A percentile compares a stretch with the other conserved stretches of the same genome.
These are phyloP conservation scores for Acacia pycnantha DNA, from an alignment of 331 rosid species.

Conservation along the genomic window DNA sequence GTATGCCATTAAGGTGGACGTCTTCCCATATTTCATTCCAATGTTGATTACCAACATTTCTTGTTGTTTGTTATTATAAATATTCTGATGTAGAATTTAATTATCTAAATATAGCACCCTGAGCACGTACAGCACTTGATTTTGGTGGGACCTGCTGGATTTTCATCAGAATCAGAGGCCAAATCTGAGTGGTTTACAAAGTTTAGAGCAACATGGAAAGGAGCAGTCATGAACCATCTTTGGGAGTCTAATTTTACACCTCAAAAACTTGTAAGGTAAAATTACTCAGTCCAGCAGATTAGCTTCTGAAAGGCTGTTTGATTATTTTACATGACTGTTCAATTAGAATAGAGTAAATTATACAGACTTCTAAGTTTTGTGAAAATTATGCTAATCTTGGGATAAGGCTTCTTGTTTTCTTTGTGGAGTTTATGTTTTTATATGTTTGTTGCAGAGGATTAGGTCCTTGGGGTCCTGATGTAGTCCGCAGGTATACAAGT, in stretches of 20 bases:
- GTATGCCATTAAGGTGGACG: conserved; percentile 86
- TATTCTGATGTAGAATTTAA: conserved; percentile 33
- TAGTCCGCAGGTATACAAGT: conserved; percentile 73
- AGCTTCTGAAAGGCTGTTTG: conserved; percentile 9
- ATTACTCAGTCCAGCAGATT: not conserved
- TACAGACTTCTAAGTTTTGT: not conserved
- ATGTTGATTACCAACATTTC: conserved; percentile 10
- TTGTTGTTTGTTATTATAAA: not conserved
- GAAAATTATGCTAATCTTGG: not conserved
- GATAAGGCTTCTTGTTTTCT: not conserved
- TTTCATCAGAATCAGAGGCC: conserved; percentile 62
- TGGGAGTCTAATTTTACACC: conserved; percentile 99
- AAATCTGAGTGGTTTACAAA: conserved; percentile 50
- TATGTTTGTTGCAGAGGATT: conserved; percentile 63
- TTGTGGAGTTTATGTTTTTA: conserved; percentile 9
- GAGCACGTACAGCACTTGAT: conserved; percentile 85
- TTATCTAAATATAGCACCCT: conserved; percentile 65
- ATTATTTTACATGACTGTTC: not conserved
- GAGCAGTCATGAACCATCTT: conserved; percentile 74
- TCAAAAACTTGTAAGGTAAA: conserved; percentile 72
- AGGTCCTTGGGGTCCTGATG: conserved; percentile 96
- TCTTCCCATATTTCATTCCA: conserved; percentile 23
- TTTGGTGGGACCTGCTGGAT: conserved; percentile 90
- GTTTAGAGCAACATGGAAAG: conserved; percentile 89
- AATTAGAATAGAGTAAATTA: not conserved